Conservation (phyloP, 2,329 filamentous ascomycete species). For the Zymoseptoria crescenta region DNA sequence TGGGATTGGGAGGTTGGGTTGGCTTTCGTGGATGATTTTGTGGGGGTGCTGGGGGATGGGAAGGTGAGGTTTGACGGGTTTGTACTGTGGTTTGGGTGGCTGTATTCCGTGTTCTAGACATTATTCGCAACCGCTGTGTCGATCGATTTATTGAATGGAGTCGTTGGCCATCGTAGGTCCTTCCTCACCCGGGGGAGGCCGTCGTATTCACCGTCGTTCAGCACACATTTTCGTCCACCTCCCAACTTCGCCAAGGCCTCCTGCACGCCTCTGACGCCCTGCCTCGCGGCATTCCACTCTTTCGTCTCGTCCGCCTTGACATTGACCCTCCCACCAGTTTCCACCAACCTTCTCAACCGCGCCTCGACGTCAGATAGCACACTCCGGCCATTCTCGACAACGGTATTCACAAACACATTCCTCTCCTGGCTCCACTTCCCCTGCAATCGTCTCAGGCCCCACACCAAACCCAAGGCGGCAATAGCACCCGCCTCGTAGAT, state of each 20-base stretch:
- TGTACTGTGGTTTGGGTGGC: too few relatives aligned
- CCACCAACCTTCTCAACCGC: conserved; percentile 40
- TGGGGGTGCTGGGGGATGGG: too few relatives aligned
- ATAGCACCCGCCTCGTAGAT: conserved; percentile 53
- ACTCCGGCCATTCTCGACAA: conserved; percentile 51
- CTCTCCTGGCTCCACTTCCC: conserved; percentile 50
- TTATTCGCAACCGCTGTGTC: too few relatives aligned
- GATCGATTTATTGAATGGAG: too few relatives aligned
- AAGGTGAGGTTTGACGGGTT: too few relatives aligned
- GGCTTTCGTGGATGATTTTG: not conserved
- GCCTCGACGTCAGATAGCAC: conserved; percentile 49
- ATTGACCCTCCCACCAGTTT: conserved; percentile 34
- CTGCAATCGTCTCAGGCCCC: conserved; percentile 51
- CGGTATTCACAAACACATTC: conserved; percentile 43
- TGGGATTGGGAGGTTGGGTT: not conserved
- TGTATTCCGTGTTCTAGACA: too few relatives aligned
- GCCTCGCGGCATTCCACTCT: conserved; percentile 36
- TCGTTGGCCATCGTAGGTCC: too few relatives aligned
- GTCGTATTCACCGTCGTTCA: not conserved
- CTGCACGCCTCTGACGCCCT: conserved; percentile 31
- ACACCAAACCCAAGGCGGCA: conserved; percentile 51
- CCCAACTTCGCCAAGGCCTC: not conserved
- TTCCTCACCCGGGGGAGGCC: too few relatives aligned
- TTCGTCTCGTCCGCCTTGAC: conserved; percentile 30
- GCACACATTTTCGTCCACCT: not conserved